Percentiles rank a stretch among this genome's conserved stretches.
Evolutionary conservation across 345 rosid genomes (phyloP).

Genomic region (Salix brachista): DNA sequence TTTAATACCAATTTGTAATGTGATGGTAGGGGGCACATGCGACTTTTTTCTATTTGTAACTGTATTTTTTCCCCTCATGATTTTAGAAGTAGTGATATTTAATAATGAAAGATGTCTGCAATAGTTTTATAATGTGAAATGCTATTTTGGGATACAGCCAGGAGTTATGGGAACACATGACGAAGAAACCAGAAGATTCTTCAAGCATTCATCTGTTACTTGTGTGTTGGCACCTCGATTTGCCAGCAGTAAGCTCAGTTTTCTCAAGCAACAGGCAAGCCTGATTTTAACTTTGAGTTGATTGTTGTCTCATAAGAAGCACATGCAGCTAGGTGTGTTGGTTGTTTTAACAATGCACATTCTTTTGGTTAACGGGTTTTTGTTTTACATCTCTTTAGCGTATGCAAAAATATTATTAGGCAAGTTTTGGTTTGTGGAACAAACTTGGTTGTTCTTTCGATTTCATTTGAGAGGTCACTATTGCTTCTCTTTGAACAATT

Average conservation of each 20-base stretch:
- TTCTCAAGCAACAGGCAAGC: slow-evolving; percentile 58
- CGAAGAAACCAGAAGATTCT: slow-evolving; percentile 84
- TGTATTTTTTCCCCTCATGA: background rate
- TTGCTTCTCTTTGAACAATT: background rate
- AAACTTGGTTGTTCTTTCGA: background rate
- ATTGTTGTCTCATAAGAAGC: background rate
- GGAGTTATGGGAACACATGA: slow-evolving; percentile 94
- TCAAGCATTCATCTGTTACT: slow-evolving; percentile 91
- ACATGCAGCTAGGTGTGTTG: background rate
- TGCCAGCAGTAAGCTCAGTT: slow-evolving; percentile 78
- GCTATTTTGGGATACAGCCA: slow-evolving; percentile 38
- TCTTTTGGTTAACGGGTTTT: background rate
- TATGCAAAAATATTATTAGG: background rate
- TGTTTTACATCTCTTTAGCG: background rate
- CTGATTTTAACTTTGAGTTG: background rate
- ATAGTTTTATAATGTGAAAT: background rate
- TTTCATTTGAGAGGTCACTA: background rate
- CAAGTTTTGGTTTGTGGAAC: background rate
- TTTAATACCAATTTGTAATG: background rate
- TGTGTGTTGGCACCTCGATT: slow-evolving; percentile 90
- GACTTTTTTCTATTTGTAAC: background rate
- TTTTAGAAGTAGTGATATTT: background rate
- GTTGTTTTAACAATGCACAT: background rate
- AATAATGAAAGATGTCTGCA: background rate
- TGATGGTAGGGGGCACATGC: background rate